Conservation (phyloP, 768 basidiomycete genomes). For the Amanita inopinata region DNA sequence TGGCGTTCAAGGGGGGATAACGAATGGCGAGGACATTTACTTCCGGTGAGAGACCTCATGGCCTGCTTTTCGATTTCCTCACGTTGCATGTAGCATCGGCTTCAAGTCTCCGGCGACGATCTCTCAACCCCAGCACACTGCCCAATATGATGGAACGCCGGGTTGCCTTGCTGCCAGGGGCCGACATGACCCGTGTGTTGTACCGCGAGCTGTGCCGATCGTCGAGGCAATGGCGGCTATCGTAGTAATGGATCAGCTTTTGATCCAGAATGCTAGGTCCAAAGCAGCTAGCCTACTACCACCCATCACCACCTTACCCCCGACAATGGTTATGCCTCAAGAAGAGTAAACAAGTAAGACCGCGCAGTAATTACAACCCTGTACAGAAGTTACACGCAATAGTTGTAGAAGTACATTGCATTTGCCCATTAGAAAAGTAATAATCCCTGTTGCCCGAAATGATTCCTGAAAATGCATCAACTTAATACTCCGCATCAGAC, state of each 20-base stretch:
- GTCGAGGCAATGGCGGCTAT: slow-evolving; percentile 97
- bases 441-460: no score
- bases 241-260: slow-evolving; percentile 88
- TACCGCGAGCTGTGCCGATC: slow-evolving; percentile 94
- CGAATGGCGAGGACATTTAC: slow-evolving; percentile 95
- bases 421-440: no score
- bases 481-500: slow-evolving; percentile 31
- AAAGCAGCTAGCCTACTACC: slow-evolving; percentile 73
- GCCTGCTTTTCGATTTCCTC: background rate
- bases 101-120: slow-evolving; percentile 99
- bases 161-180: slow-evolving; percentile 88
- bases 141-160: slow-evolving; percentile 85
- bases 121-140: slow-evolving; percentile 82
- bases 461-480: background rate
- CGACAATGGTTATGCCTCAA: slow-evolving; percentile 74
- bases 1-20: slow-evolving; percentile 95
- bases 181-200: slow-evolving; percentile 95
- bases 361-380: background rate
- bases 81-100: slow-evolving; percentile 53
- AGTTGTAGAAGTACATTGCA: background rate
- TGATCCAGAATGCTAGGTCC: slow-evolving; percentile 81
- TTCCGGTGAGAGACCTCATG: slow-evolving; percentile 67
- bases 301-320: slow-evolving; percentile 78
- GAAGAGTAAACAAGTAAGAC: background rate
- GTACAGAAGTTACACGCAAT: no score